These are phyloP conservation scores for Coffea eugenioides DNA, from an alignment of 257 asterid genomes.

Conservation along the genomic window DNA sequence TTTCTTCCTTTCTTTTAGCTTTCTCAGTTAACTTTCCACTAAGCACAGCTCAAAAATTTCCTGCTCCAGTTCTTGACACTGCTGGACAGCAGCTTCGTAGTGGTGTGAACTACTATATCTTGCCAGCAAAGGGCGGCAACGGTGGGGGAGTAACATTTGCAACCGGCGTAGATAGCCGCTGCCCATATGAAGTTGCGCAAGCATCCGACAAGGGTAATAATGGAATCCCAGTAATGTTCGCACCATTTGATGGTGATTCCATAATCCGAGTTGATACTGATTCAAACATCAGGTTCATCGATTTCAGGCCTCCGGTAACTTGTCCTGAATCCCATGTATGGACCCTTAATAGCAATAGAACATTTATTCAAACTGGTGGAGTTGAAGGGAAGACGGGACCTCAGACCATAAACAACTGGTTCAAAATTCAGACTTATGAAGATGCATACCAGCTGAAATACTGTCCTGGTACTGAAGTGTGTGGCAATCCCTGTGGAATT, in stretches of 20 bases:
- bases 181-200: not conserved
- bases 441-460: conserved; percentile 4
- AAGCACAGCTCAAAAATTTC: not conserved
- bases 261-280: not conserved
- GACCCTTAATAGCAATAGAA: not conserved
- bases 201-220: not conserved
- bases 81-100: not conserved
- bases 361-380: not conserved
- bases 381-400: not conserved
- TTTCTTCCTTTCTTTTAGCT: not conserved
- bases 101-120: not conserved
- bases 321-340: not conserved
- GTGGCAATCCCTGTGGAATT: not conserved
- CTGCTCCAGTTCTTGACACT: not conserved
- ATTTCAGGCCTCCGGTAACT: not conserved
- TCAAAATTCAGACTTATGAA: conserved; percentile 12
- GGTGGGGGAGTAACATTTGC: not conserved
- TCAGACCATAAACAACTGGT: conserved; percentile 6
- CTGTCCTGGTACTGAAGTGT: conserved; percentile 1
- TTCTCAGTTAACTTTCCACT: not conserved
- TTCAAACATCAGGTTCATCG: not conserved
- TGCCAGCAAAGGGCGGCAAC: not conserved
- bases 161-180: not conserved
- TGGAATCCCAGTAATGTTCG: not conserved
- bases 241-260: not conserved